These are phyloP conservation scores for Crithidia mellificae DNA, from an alignment of 208 protist species.

Conservation along the genomic window DNA sequence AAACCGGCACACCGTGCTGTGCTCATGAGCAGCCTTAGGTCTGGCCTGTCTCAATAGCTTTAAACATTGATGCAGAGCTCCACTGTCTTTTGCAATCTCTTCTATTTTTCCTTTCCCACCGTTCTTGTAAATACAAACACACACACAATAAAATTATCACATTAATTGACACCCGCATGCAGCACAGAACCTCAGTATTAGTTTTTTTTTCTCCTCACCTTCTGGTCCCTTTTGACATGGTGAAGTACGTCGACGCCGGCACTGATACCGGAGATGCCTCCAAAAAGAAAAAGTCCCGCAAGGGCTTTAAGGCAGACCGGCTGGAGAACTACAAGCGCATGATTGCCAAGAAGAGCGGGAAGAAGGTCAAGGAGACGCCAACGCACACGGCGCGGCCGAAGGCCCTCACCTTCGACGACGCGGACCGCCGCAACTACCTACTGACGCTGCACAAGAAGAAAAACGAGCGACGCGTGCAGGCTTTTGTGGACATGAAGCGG, in stretches of 20 bases:
- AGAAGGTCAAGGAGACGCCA: conserved; percentile 30
- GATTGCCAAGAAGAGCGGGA: conserved; percentile 54
- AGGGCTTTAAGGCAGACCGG: conserved; percentile 89
- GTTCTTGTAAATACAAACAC: too few species aligned
- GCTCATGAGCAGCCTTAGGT: too few species aligned
- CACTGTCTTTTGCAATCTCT: too few species aligned
- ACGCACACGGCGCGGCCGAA: conserved; percentile 20
- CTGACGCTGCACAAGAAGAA: conserved; percentile 85
- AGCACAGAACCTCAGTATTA: conserved; percentile 1
- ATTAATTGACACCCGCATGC: background rate
- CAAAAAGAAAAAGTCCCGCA: conserved; percentile 75
- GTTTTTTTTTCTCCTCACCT: conserved; percentile 1
- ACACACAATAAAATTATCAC: too few species aligned
- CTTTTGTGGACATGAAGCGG: conserved; percentile 79
- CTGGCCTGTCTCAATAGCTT: too few species aligned
- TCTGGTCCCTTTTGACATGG: conserved; percentile 20
- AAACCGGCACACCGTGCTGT: too few species aligned
- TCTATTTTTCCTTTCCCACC: too few species aligned
- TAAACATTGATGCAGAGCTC: too few species aligned
- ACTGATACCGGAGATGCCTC: conserved; percentile 23
- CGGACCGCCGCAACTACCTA: conserved; percentile 64
- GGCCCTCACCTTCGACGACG: conserved; percentile 66
- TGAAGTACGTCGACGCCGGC: conserved; percentile 52
- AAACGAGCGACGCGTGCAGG: conserved; percentile 85
- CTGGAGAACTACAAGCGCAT: conserved; percentile 71